Conservation (phyloP, 805 yeast genomes). For the Sporopachydermia lactativora region DNA sequence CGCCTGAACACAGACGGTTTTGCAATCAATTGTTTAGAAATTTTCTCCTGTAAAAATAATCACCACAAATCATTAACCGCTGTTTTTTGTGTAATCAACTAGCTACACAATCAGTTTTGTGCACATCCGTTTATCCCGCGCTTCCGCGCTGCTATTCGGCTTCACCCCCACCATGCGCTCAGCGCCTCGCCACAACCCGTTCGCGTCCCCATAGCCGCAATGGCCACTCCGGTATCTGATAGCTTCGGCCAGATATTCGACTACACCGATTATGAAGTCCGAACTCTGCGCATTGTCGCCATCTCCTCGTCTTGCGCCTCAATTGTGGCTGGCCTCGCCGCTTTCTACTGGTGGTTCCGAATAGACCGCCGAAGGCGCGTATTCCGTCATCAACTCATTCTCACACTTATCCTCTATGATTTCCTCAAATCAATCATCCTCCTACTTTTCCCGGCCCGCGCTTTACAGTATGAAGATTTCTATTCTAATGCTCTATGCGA, state of each 20-base stretch:
- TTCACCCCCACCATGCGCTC: too few relatives aligned
- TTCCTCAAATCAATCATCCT: conserved; percentile 58
- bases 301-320: conserved; percentile 37
- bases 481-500: conserved; percentile 38
- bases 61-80: too few relatives aligned
- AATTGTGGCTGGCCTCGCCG: conserved; percentile 37
- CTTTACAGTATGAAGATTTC: conserved; percentile 28
- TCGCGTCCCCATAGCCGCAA: too few relatives aligned
- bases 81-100: too few relatives aligned
- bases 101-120: too few relatives aligned
- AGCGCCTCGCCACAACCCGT: too few relatives aligned
- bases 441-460: conserved; percentile 53
- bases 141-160: too few relatives aligned
- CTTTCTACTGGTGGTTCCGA: conserved; percentile 44
- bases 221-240: not conserved
- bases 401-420: conserved; percentile 57
- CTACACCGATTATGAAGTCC: not conserved
- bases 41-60: too few relatives aligned
- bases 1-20: too few relatives aligned
- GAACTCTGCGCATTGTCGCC: conserved; percentile 24
- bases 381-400: conserved; percentile 59
- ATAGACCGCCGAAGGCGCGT: conserved; percentile 50
- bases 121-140: too few relatives aligned
- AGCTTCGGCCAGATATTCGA: not conserved
- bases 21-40: too few relatives aligned